Evolutionary conservation across 2,329 filamentous ascomycete species (phyloP), one percentile per base, ranked within the genome.

Genomic region (Cercospora nicotianae): DNA sequence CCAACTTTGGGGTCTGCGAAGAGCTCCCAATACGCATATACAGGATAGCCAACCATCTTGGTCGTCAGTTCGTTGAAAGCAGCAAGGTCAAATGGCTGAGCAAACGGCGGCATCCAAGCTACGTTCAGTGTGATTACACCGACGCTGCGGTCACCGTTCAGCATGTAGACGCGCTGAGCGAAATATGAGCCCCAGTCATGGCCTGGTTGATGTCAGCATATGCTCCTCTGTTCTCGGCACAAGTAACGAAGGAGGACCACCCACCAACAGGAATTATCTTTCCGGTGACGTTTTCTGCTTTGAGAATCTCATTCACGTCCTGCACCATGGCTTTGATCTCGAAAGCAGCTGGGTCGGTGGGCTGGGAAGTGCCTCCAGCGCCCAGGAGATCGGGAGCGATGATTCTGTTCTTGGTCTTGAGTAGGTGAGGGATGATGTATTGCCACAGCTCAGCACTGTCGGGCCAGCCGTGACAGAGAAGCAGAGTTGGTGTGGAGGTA

Each of bases 391-490:
- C 80, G 5, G 78, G 78, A 12, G 77, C 73, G 60, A 81, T 70
- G 67, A 81, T 76, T 33, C 80, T 78, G 72, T 83, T 78, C 61
- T 79, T 77, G 3, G 79, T 75, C 6, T 79, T 70, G n/a, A 80
- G 76, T 8, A 85, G 76, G 26, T 79, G 70, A 36, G 77, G 77
- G 18, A 82, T 75, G 18, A 84, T 73, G 31, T 79, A 77, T 10
- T 77, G 72, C 83, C 83, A 86, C 28, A 84, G 75, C 2, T 76
- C 75, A 0, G 83, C 81, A 45, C 78, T 75, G 69, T 85, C 83
- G 5, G 85, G 84, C 72, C 81, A 86, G 66, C 85, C 85, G 75
- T 86, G 85, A 18, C 81, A 71, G 57, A 75, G 69, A 18, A 84
- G 77, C 12, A 83, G 67, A 39, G 63, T 60, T 2, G 72, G 72